Evolutionary conservation across 768 basidiomycete species (phyloP).

Genomic region (Guyanaporus albipodus): DNA sequence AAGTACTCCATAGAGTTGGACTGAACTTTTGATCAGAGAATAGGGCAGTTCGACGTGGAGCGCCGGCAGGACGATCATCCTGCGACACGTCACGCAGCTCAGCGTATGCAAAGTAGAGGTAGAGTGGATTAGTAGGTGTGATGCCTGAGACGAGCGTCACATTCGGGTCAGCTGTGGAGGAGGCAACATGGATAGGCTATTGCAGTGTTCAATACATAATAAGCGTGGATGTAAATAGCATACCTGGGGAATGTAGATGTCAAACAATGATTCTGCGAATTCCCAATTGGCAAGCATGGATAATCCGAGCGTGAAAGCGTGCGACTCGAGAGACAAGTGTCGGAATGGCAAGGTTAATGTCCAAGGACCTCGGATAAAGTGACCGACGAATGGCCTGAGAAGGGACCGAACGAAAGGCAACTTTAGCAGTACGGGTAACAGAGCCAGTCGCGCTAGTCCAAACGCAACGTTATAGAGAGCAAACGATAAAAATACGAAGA

Average conservation of each 20-base stretch:
- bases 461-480: slow-evolving; percentile 42
- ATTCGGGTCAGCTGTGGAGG: slow-evolving; percentile 47
- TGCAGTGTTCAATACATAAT: slow-evolving; percentile 1
- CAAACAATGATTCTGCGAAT: slow-evolving; percentile 56
- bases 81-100: slow-evolving; percentile 54
- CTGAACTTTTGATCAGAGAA: slow-evolving; percentile 68
- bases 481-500: slow-evolving; percentile 40
- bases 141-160: slow-evolving; percentile 61
- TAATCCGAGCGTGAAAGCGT: slow-evolving; percentile 49
- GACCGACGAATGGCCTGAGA: slow-evolving; percentile 58
- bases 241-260: slow-evolving; percentile 56
- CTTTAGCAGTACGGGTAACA: slow-evolving; percentile 51
- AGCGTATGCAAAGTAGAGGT: slow-evolving; percentile 62
- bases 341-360: slow-evolving; percentile 47
- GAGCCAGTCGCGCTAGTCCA: slow-evolving; percentile 39
- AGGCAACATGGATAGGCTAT: slow-evolving; percentile 48
- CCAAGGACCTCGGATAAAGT: slow-evolving; percentile 58
- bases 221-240: neutral
- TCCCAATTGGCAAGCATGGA: slow-evolving; percentile 62
- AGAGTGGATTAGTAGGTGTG: slow-evolving; percentile 47
- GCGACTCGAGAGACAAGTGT: slow-evolving; percentile 42
- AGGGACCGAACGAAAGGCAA: slow-evolving; percentile 49
- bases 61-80: slow-evolving; percentile 39
- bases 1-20: slow-evolving; percentile 59
- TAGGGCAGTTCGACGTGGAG: slow-evolving; percentile 47